These are phyloP conservation scores for Nicotiana obtusifolia DNA, from an alignment of 257 asterid genomes.

Conservation along the genomic window DNA sequence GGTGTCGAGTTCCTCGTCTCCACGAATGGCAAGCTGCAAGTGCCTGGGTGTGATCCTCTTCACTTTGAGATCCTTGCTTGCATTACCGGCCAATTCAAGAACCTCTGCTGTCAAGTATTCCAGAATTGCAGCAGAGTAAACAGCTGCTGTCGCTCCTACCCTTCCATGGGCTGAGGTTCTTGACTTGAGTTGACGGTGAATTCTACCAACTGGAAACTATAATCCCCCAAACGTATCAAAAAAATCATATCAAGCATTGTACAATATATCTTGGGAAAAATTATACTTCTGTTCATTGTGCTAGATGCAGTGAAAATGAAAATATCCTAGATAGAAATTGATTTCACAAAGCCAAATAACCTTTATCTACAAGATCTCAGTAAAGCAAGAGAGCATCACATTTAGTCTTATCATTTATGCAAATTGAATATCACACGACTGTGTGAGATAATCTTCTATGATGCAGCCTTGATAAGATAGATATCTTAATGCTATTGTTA, in stretches of 20 bases:
- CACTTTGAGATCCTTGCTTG: constrained; percentile 92
- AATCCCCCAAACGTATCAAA: constrained; percentile 6
- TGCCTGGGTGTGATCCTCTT: constrained; percentile 95
- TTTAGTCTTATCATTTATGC: neutral
- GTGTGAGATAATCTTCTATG: neutral
- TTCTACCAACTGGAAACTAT: constrained; percentile 91
- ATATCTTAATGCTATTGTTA: neutral
- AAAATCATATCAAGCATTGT: neutral
- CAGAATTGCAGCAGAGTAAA: constrained; percentile 86
- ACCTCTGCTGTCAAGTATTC: constrained; percentile 92
- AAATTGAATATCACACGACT: neutral
- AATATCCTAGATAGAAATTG: neutral
- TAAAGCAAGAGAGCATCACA: neutral
- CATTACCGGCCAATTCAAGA: constrained; percentile 93
- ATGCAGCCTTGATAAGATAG: neutral
- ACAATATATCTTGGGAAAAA: neutral
- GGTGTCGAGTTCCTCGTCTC: constrained; percentile 95
- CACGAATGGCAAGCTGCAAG: constrained; percentile 90
- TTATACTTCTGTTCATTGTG: neutral
- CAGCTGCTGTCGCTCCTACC: constrained; percentile 97
- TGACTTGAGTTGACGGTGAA: constrained; percentile 85
- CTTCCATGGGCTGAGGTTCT: constrained; percentile 85
- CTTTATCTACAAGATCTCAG: neutral
- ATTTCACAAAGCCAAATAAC: neutral
- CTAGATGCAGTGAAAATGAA: neutral